Evolutionary conservation across 1,284 basidiomycete genomes (phyloP).

Genomic region (Ganoderma boninense): DNA sequence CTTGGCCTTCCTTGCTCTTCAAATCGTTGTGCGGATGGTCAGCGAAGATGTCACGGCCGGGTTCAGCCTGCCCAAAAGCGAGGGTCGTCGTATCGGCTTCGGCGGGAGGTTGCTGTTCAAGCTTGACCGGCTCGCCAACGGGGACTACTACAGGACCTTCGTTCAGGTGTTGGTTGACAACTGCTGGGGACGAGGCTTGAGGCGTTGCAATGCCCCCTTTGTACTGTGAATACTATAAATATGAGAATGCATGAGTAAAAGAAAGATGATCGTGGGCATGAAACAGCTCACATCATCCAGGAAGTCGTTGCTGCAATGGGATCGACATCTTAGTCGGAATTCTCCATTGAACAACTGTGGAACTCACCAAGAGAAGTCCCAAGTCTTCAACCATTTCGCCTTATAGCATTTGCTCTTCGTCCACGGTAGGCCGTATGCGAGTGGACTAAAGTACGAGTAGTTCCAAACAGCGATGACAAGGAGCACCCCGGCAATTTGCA

Average conservation of each 20-base stretch:
- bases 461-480: constrained; percentile 80
- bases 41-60: constrained; percentile 74
- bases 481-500: constrained; percentile 83
- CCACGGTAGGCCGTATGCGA: constrained; percentile 91
- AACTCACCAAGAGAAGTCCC: constrained; percentile 94
- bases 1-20: constrained; percentile 30
- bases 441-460: constrained; percentile 83
- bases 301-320: constrained; percentile 63
- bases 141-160: constrained; percentile 46
- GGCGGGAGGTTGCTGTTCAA: constrained; percentile 24
- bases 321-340: neutral
- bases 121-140: constrained; percentile 47
- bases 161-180: constrained; percentile 32
- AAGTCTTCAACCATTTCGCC: constrained; percentile 89
- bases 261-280: constrained; percentile 1
- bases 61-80: constrained; percentile 63
- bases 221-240: constrained; percentile 64
- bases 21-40: constrained; percentile 39
- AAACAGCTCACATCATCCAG: constrained; percentile 59
- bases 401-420: constrained; percentile 81
- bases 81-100: constrained; percentile 48
- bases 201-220: constrained; percentile 48
- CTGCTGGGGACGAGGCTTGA: constrained; percentile 47
- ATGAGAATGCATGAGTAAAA: neutral
- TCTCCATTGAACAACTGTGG: neutral